Base-by-base conservation (phyloP, 2,329 filamentous ascomycete genomes). In the Aspergillus sp. region DNA sequence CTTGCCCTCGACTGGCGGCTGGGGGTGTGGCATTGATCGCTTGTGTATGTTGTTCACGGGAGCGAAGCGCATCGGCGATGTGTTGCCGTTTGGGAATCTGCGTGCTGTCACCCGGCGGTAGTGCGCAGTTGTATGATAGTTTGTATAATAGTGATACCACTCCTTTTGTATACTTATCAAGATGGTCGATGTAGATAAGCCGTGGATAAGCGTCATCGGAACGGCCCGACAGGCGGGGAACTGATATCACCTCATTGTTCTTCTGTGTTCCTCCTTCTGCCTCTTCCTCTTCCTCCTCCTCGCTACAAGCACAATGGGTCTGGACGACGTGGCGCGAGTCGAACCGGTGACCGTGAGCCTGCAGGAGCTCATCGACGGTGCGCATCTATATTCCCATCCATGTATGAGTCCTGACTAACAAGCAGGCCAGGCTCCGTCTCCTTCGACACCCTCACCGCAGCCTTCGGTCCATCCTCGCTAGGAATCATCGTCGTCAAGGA, bases 401-500 rank as follows among this genome's bases (percentile, higher is more conserved):
- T 13, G 7, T 32, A 32, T 32, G 6, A 6, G 29, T 32, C 6
- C 13, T 13, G 34, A 47, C 9, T 21, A 20, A 20, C 19, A 5
- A 34, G 42, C 10, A 25, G 11, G 5, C 13, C 48, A 71, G 74
- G 71, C 45, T 62, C 67, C 5, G 66, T 79, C 42, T 70, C 76
- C 5, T 77, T 76, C 55, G 65, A 72, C 16, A 73, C 71, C 9
- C 67, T 79, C 11, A 71, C 75, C 29, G 68, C 88, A 61, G 94
- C 94, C 0, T 97, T 99, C 68, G 94, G 94, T 0, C 91, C 92
- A 1, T 85, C 89, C 21, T 96, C 91, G 2, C 78, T 97, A 11
- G 94, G 94, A 0, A 96, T 99, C 48, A 87, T 99, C 50, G 78
- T 97, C n/a, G 92, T 99, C 45, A 91, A 88, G 68, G 89, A 91